Evolutionary conservation across 164 flowering plant genomes (phyloP), one percentile per base, ranked within the genome.

Genomic region (Chimonanthus salicifolius): DNA sequence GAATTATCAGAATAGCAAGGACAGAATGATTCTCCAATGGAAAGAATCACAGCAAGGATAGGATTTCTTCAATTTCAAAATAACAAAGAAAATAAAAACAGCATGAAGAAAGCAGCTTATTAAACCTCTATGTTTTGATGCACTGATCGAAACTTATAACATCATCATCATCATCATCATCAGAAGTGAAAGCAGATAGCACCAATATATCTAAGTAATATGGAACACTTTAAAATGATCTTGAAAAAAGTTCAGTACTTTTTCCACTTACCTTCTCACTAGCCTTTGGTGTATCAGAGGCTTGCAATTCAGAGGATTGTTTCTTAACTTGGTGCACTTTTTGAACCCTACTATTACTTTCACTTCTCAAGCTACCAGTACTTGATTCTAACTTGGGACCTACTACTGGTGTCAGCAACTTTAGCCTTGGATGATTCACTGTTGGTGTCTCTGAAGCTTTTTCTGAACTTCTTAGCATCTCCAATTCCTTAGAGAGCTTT

Each of bases 401-500:
- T 50, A 85, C 74, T 0, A 74, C 79, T 20, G 94, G 94, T 51
- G 89, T 85, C 66, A 44, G 76, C 11, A 75, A 60, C 74, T n/a
- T 54, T 54, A n/a, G 16, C 5, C 16, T 54, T 13, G 60, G 60
- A 54, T 54, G 16, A 54, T 5, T 54, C 60, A 54, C 60, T 54
- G 16, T n/a, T 54, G 4, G 60, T 54, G 11, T 13, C 60, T 11
- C 11, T 54, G 60, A 10, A 54, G 60, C 69, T 71, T 73, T 72
- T 64, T 74, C 77, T 3, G 88, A 77, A 43, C 77, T 89, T 71
- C 78, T 83, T 60, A 83, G 54, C 49, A 58, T 68, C 63, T 86
- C 87, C 74, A 90, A 66, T 83, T 92, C 88, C 67, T 72, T 77
- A 0, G 86, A 74, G 20, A 86, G 82, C 75, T 79, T 87, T 47